Base-by-base conservation (phyloP, 75 land plant genomes). In the Picea sitchensis region DNA sequence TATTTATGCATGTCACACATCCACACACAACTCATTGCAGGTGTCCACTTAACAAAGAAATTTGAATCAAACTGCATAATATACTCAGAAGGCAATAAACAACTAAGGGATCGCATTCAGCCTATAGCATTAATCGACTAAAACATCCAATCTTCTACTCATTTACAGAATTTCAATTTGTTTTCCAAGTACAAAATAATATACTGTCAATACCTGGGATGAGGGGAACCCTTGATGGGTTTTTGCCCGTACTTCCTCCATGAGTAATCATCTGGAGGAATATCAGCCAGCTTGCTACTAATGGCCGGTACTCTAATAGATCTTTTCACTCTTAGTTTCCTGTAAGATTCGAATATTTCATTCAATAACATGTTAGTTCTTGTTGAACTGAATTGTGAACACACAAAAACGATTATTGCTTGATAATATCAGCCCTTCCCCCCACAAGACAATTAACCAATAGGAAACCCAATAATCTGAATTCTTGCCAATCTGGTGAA, bases 231-330 rank as follows among this genome's bases (percentile, higher is more conserved):
- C 63, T 94, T 94, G 84, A 94, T 94, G 32, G 96, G 96, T 78
- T 94, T 94, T 86, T 94, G 96, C 4, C 96, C 96, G 57, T 94
- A 94, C 79, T 94, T 94, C 74, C 96, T 82, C 96, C 96, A 94
- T 2, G 91, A 90, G 73, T 81, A 94, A 77, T 94, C 96, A 69
- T 94, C 96, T 4, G 96, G 83, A 6, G 96, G 96, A 63, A 94
- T 94, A 77, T 94, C 96, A 5, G 96, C 95, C 84, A 90, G 80
- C 79, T 92, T 94, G 69, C 71, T 21, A 80, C 96, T 90, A 2
- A 90, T 84, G 2, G 96, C 96, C 11, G 95, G 95, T 23, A 94
- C 93, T 65, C 88, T 83, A 2, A 89, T 81, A 56, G 88, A 86
- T 60, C 87, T 84, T 80, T 87, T 92, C 77, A 89, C 59, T 57